These are phyloP conservation scores for Colletotrichum neosansevieriae DNA, from an alignment of 2,329 filamentous ascomycete species.

Conservation along the genomic window DNA sequence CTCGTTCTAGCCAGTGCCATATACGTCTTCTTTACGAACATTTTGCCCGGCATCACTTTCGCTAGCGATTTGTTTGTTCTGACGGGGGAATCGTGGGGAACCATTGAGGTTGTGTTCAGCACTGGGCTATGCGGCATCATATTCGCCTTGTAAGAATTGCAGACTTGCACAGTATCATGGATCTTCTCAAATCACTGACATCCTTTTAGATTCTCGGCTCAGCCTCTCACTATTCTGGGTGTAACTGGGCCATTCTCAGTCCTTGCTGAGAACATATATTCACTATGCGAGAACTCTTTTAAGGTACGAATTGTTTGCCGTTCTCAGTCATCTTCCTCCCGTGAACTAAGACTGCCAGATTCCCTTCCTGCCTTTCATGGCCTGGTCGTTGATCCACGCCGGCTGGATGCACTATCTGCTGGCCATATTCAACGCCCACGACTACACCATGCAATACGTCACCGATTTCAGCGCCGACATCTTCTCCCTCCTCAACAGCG, in stretches of 20 bases:
- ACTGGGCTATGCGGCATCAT: conserved; percentile 73
- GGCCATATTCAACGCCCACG: conserved; percentile 75
- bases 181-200: background rate
- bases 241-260: conserved; percentile 77
- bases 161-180: background rate
- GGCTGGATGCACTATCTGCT: conserved; percentile 75
- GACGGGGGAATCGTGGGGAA: conserved; percentile 73
- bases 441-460: conserved; percentile 79
- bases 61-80: conserved; percentile 73
- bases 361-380: conserved; percentile 75
- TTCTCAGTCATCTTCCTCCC: background rate
- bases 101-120: conserved; percentile 75
- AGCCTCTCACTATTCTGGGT: conserved; percentile 74
- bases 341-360: conserved; percentile 51
- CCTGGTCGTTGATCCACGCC: conserved; percentile 74
- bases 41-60: conserved; percentile 75
- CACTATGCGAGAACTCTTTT: conserved; percentile 66
- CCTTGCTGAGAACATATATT: conserved; percentile 73
- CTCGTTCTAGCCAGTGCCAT: conserved; percentile 72
- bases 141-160: conserved; percentile 64
- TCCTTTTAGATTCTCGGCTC: conserved; percentile 61
- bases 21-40: conserved; percentile 76
- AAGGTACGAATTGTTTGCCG: conserved; percentile 52
- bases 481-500: conserved; percentile 74
- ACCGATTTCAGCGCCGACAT: conserved; percentile 76